These are phyloP conservation scores for Rhynchospora pubera DNA, from an alignment of 176 grass and related monocot genomes.

Conservation along the genomic window DNA sequence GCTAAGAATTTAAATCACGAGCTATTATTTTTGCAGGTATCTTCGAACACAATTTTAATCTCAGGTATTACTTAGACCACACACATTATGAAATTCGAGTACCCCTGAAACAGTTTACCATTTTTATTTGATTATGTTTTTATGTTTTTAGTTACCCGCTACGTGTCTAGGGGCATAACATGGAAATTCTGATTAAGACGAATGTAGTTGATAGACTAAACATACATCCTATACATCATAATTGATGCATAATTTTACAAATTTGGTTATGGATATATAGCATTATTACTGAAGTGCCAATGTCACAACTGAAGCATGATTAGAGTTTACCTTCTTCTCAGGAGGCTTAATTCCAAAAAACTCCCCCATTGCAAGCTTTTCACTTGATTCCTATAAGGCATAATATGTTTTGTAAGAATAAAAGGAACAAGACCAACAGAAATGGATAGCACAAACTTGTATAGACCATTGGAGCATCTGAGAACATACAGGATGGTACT, in stretches of 20 bases:
- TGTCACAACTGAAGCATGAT: neutral
- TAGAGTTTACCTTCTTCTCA: constrained; percentile 56
- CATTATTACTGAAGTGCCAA: neutral
- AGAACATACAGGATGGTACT: constrained; percentile 89
- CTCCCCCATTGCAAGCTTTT: constrained; percentile 95
- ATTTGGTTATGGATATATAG: neutral
- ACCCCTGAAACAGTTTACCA: neutral
- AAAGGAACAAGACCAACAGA: neutral
- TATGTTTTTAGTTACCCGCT: neutral
- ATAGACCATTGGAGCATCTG: constrained; percentile 14
- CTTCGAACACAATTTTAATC: neutral
- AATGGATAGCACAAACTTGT: neutral
- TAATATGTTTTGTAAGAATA: constrained; percentile 9
- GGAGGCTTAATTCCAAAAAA: constrained; percentile 91
- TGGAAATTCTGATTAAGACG: neutral
- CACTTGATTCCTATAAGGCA: constrained; percentile 76
- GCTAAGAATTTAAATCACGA: neutral
- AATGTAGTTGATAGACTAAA: neutral
- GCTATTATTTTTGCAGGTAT: neutral
- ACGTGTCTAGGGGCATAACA: neutral
- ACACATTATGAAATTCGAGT: neutral
- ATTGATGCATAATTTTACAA: neutral
- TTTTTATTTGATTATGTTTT: neutral
- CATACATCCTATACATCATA: neutral
- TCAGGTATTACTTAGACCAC: neutral